Evolutionary conservation across 2,329 filamentous ascomycete genomes (phyloP), one percentile per base, ranked within the genome.

Genomic region (Alternaria viburni): DNA sequence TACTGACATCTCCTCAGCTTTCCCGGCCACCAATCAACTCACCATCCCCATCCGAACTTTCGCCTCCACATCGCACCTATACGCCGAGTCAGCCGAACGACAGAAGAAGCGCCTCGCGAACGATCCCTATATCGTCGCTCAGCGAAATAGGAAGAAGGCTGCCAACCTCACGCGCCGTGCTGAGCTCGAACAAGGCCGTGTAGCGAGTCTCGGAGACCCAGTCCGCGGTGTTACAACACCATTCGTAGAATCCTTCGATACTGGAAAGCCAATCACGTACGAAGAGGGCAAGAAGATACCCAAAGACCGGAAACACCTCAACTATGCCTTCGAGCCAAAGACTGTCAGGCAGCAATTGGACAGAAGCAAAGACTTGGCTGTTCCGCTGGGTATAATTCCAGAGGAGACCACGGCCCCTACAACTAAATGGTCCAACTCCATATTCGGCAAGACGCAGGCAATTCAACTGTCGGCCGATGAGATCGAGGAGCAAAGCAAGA

Each of bases 101-200:
- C 65, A 63, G 45, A 89, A 89, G 77, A 86, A 87, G 64, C 85
- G 87, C 66, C 87, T 87, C 63, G 89, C 91, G 77, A 87, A 88
- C 76, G 93, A 98, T 73, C 93, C 93, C 1, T 97, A 96, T 77
- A 86, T 90, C 63, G 88, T 91, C 81, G 91, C 91, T 4, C 93
- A 96, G 80, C 90, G 92, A 30, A 88, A 91, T 74, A 92, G 93
- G 77, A 90, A 93, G 66, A 97, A 95, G 81, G 89, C 91, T 11
- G 92, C 91, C 69, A 97, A 97, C 77, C 79, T 95, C 49, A 87
- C 91, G 74, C 89, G 93, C 55, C 93, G 91, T 74, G 85, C 88
- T 66, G 88, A 89, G 66, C 86, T 98, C 59, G 80, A 88, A 64
- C 83, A 88, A 67, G 84, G 89, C 76, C 89, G 92, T 62, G 84